Evolutionary conservation across 2,329 filamentous ascomycete genomes (phyloP).

Genomic region (Trematosphaeria pertusa): DNA sequence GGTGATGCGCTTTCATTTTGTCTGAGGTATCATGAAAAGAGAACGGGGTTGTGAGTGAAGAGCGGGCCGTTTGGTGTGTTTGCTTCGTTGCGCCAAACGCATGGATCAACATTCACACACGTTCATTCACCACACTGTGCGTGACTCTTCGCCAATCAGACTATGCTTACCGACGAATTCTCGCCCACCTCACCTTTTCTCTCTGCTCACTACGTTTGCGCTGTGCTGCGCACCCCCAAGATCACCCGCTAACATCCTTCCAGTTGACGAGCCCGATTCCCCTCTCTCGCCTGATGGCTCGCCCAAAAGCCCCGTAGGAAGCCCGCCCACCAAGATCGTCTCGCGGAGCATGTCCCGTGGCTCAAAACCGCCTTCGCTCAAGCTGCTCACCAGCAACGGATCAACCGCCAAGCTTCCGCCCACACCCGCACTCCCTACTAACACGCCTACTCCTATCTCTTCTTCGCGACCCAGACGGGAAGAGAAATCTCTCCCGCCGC

Average conservation of each 20-base stretch:
- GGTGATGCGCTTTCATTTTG: constrained; percentile 13
- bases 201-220: too few relatives aligned
- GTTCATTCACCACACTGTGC: background rate
- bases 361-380: constrained; percentile 45
- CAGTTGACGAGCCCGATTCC: constrained; percentile 27
- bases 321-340: constrained; percentile 33
- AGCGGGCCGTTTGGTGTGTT: background rate
- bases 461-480: constrained; percentile 21
- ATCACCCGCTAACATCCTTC: constrained; percentile 15
- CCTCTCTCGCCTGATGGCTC: constrained; percentile 21
- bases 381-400: constrained; percentile 45
- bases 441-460: constrained; percentile 16
- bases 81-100: background rate
- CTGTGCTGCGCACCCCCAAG: too few relatives aligned
- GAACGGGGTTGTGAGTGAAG: too few relatives aligned
- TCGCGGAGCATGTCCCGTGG: constrained; percentile 43
- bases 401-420: constrained; percentile 44
- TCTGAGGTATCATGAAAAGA: constrained; percentile 1
- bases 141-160: too few relatives aligned
- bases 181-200: too few relatives aligned
- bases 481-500: constrained; percentile 40
- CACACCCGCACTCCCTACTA: constrained; percentile 24
- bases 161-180: too few relatives aligned
- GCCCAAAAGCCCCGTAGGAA: constrained; percentile 25
- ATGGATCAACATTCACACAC: background rate